Conservation (phyloP, 192 early-diverging fungal genomes). For the Coemansia umbellata region DNA sequence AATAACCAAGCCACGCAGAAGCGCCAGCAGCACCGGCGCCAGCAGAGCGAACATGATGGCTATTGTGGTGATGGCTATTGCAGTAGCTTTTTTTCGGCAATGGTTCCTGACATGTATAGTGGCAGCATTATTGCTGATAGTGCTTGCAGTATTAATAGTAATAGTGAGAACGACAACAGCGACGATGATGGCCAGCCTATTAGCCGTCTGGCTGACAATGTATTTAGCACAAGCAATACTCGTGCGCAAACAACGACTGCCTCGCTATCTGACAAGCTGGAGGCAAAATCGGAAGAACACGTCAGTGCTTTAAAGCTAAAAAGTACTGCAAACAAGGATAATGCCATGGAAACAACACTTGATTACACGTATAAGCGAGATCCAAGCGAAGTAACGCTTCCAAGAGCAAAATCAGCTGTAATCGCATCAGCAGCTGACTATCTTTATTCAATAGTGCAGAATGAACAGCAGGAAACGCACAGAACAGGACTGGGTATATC, state of each 20-base stretch:
- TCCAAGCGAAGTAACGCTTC: slow-evolving; percentile 5
- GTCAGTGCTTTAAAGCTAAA: no score
- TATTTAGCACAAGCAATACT: neutral
- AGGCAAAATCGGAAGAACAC: no score
- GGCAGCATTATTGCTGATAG: neutral
- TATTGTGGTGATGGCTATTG: no score
- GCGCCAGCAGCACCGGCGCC: no score
- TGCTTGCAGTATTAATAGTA: neutral
- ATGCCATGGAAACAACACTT: no score
- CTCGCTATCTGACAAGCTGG: no score
- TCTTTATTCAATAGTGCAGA: neutral
- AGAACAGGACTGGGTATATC: neutral
- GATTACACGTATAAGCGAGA: neutral
- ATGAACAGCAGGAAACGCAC: neutral
- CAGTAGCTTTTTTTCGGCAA: no score
- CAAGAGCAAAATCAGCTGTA: neutral
- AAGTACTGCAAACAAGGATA: no score
- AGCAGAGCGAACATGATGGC: no score
- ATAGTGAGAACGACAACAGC: slow-evolving; percentile 1
- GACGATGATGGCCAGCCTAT: neutral
- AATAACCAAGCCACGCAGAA: no score
- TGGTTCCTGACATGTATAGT: neutral
- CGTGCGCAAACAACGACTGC: neutral
- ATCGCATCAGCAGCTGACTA: neutral
- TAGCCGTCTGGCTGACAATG: neutral